Evolutionary conservation across 257 asterid species (phyloP).

Genomic region (Coffea canephora): DNA sequence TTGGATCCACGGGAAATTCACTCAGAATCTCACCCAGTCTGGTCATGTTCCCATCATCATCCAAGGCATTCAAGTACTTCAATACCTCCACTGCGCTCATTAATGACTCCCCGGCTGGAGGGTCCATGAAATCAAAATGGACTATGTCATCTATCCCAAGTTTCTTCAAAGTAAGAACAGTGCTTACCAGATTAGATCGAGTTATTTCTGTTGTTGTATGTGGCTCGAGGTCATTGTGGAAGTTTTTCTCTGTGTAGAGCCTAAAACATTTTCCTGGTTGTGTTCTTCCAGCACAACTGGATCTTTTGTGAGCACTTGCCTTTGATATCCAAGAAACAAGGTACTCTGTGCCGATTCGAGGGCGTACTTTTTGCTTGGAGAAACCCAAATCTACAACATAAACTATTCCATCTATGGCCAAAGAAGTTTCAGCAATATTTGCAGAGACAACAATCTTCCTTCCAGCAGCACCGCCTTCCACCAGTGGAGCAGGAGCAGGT

Average conservation of each 20-base stretch:
- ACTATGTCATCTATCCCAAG: constrained; percentile 90
- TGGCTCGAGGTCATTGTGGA: constrained; percentile 80
- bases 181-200: constrained; percentile 86
- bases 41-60: constrained; percentile 91
- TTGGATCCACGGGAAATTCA: constrained; percentile 93
- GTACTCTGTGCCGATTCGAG: constrained; percentile 80
- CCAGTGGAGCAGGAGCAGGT: constrained; percentile 83
- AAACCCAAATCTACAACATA: constrained; percentile 96
- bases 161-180: constrained; percentile 86
- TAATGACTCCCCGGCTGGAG: constrained; percentile 95
- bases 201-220: constrained; percentile 92
- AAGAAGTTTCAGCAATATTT: constrained; percentile 91
- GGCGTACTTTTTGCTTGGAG: constrained; percentile 88
- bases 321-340: constrained; percentile 61
- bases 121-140: constrained; percentile 98
- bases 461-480: constrained; percentile 88
- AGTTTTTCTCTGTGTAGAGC: constrained; percentile 87
- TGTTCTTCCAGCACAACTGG: constrained; percentile 99
- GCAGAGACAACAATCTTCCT: constrained; percentile 96
- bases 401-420: constrained; percentile 96
- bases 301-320: constrained; percentile 96
- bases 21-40: constrained; percentile 90
- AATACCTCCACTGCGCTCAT: constrained; percentile 93
- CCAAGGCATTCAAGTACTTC: constrained; percentile 91
- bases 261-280: constrained; percentile 98